Conservation (phyloP, 192 early-diverging fungal species). For the Podila epigama region DNA sequence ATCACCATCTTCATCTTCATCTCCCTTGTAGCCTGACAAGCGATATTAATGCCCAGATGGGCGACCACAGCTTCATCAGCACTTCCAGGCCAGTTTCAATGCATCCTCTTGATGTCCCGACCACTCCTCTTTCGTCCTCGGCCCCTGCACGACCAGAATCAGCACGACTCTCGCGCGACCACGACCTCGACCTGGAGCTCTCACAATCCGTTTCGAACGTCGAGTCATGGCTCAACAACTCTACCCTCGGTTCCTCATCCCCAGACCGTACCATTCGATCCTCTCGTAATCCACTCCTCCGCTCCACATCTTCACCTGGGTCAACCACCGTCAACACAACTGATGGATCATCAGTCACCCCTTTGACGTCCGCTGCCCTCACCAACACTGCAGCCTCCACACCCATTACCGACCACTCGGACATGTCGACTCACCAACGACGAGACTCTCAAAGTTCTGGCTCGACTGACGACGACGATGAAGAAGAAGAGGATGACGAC, state of each 20-base stretch:
- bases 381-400: background rate
- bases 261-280: background rate
- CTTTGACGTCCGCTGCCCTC: background rate
- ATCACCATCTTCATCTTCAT: background rate
- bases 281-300: background rate
- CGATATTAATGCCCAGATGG: conserved; percentile 1
- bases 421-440: conserved; percentile 1
- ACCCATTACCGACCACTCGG: background rate
- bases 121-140: background rate
- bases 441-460: conserved; percentile 22
- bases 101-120: background rate
- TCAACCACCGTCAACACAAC: background rate
- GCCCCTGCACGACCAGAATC: background rate
- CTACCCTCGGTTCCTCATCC: background rate
- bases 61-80: conserved; percentile 1
- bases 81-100: background rate
- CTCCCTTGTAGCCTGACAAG: background rate
- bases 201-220: conserved; percentile 12
- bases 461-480: conserved; percentile 19
- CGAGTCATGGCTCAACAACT: conserved; percentile 25
- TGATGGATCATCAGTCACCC: background rate
- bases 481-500: conserved; percentile 1
- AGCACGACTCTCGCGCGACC: background rate
- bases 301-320: background rate
- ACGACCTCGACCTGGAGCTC: conserved; percentile 12